phyloP scores from a whole-genome alignment of 345 rosid species.

The Nasturtium officinale region DNA sequence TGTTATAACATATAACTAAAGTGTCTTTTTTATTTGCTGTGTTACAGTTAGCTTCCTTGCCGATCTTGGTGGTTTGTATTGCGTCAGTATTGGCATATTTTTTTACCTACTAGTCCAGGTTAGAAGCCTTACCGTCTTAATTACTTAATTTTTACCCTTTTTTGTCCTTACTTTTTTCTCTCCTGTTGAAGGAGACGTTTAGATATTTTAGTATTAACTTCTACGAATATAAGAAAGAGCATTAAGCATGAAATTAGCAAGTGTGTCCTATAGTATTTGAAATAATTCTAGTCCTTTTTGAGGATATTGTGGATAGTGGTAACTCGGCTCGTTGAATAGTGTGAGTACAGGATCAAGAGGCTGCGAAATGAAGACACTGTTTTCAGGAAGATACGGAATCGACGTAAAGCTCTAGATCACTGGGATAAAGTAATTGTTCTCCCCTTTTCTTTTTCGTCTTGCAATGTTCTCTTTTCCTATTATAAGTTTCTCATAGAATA shows the following conservation, averaged over 20 bases:
- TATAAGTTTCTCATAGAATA: constrained; percentile 25
- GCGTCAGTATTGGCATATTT: constrained; percentile 91
- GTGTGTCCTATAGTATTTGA: not conserved
- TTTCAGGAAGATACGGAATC: constrained; percentile 66
- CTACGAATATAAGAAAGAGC: constrained; percentile 11
- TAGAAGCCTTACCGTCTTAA: constrained; percentile 36
- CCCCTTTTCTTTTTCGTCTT: not conserved
- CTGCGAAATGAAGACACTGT: constrained; percentile 80
- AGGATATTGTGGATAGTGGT: constrained; percentile 25
- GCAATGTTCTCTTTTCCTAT: constrained; percentile 10
- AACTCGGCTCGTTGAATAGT: constrained; percentile 49
- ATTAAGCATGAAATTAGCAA: constrained; percentile 9
- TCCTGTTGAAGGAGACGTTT: not conserved
- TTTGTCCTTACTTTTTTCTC: not conserved
- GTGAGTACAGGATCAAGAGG: constrained; percentile 77
- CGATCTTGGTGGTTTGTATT: constrained; percentile 95
- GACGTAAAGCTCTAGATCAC: constrained; percentile 73
- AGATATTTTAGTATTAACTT: not conserved
- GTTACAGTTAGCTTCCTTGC: constrained; percentile 96
- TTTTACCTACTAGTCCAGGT: constrained; percentile 92
- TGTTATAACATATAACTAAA: not conserved
- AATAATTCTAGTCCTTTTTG: not conserved
- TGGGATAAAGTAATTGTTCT: constrained; percentile 78
- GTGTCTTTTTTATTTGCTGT: not conserved
- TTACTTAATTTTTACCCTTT: constrained; percentile 4